Evolutionary conservation across 2,329 filamentous ascomycete genomes (phyloP).

Genomic region (Alternaria sp.): DNA sequence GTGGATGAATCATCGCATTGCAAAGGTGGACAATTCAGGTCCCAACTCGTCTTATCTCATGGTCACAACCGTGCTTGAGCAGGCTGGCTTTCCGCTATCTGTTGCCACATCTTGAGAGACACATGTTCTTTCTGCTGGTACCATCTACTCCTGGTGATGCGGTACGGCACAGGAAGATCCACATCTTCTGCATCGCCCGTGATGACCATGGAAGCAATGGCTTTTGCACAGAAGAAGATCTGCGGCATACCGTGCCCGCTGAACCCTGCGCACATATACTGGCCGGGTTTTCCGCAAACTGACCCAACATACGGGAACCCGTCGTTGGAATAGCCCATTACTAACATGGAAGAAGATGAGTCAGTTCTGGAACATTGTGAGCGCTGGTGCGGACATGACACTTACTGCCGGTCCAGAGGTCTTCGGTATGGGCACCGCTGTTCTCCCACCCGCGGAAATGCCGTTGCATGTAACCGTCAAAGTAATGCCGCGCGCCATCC

Average conservation of each 20-base stretch:
- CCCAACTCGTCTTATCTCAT: neutral
- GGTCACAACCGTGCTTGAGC: conserved; percentile 3
- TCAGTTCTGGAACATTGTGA: neutral
- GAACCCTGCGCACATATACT: conserved; percentile 27
- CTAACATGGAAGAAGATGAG: neutral
- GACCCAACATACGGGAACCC: conserved; percentile 18
- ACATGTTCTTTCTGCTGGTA: conserved; percentile 7
- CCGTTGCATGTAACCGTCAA: conserved; percentile 39
- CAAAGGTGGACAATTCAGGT: neutral
- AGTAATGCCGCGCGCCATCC: conserved; percentile 23
- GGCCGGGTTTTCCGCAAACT: conserved; percentile 9
- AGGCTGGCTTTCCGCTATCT: neutral
- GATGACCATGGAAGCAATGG: conserved; percentile 36
- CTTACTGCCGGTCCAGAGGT: conserved; percentile 35
- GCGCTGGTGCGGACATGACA: neutral
- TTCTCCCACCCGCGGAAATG: conserved; percentile 29
- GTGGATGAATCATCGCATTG: neutral
- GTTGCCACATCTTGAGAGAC: conserved; percentile 9
- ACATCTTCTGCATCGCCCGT: conserved; percentile 6
- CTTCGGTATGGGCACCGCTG: conserved; percentile 17
- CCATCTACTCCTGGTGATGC: conserved; percentile 10
- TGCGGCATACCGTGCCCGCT: conserved; percentile 29
- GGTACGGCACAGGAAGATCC: conserved; percentile 14
- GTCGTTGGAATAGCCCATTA: conserved; percentile 23
- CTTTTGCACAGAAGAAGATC: conserved; percentile 47